Evolutionary conservation across 2,329 filamentous ascomycete species (phyloP).

Genomic region (Madurella mycetomatis): DNA sequence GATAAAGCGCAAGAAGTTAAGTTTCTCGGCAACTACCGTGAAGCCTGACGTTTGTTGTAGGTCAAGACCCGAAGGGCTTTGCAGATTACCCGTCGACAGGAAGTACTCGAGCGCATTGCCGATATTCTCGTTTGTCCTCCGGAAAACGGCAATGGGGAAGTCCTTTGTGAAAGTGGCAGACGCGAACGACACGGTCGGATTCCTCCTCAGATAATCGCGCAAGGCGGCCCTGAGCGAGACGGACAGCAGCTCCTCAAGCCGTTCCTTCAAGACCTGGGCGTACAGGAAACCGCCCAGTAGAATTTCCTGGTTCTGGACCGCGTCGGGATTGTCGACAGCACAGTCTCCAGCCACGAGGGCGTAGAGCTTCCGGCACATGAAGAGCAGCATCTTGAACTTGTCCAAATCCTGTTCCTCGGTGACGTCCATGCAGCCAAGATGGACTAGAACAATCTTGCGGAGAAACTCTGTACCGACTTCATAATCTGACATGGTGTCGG

Average conservation of each 20-base stretch:
- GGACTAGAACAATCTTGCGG: constrained; percentile 82
- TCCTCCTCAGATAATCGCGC: constrained; percentile 53
- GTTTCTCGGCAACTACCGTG: constrained; percentile 95
- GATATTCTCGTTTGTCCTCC: constrained; percentile 80
- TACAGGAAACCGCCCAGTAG: constrained; percentile 90
- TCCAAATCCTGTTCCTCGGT: constrained; percentile 79
- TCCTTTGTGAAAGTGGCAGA: constrained; percentile 74
- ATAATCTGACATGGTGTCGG: constrained; percentile 78
- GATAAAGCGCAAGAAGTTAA: constrained; percentile 98
- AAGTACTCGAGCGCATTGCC: constrained; percentile 90
- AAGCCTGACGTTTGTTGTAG: constrained; percentile 92
- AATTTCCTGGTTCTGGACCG: constrained; percentile 93
- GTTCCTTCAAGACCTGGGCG: constrained; percentile 92
- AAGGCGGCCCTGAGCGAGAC: constrained; percentile 48
- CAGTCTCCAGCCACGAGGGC: constrained; percentile 89
- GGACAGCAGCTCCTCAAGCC: constrained; percentile 80
- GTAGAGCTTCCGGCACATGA: constrained; percentile 96
- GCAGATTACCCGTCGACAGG: constrained; percentile 88
- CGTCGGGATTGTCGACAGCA: constrained; percentile 90
- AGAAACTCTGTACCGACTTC: constrained; percentile 90
- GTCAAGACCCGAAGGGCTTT: constrained; percentile 87
- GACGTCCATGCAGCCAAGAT: constrained; percentile 81
- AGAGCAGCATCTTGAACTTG: constrained; percentile 90
- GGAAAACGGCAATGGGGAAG: constrained; percentile 73
- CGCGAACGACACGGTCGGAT: constrained; percentile 65